Conservation (phyloP, 2,329 filamentous ascomycete species). For the Verticillium longisporum region DNA sequence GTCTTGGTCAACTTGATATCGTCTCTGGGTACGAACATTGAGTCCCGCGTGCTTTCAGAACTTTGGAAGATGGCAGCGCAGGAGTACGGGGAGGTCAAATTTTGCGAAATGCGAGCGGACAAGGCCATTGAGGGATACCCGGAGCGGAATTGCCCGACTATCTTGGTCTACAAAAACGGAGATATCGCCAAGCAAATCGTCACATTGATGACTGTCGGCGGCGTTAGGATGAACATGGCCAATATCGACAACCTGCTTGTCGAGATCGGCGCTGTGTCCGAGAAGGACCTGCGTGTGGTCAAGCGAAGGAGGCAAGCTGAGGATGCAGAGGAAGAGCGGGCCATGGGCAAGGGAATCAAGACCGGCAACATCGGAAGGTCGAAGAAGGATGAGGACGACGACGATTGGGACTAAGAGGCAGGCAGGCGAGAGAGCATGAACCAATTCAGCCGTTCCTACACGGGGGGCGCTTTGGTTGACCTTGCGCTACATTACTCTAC, state of each 20-base stretch:
- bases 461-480: neutral
- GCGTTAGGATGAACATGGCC: constrained; percentile 61
- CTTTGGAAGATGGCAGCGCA: constrained; percentile 78
- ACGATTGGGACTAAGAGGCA: constrained; percentile 51
- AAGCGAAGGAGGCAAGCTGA: constrained; percentile 54
- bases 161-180: constrained; percentile 85
- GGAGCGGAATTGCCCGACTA: constrained; percentile 88
- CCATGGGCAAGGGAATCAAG: constrained; percentile 39
- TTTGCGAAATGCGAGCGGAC: constrained; percentile 88
- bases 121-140: constrained; percentile 97
- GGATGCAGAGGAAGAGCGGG: constrained; percentile 51
- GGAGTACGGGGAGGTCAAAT: constrained; percentile 92
- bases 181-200: constrained; percentile 90
- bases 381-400: constrained; percentile 43
- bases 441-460: neutral
- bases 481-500: no score
- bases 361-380: constrained; percentile 40
- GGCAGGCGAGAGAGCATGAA: no score
- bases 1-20: constrained; percentile 79
- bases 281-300: constrained; percentile 70
- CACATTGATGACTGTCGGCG: constrained; percentile 75
- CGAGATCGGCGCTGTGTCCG: constrained; percentile 71
- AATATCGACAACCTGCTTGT: constrained; percentile 78
- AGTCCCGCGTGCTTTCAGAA: constrained; percentile 76
- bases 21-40: constrained; percentile 69